Conservation (phyloP, 2,329 filamentous ascomycete species). For the Tolypocladium guangdongense region DNA sequence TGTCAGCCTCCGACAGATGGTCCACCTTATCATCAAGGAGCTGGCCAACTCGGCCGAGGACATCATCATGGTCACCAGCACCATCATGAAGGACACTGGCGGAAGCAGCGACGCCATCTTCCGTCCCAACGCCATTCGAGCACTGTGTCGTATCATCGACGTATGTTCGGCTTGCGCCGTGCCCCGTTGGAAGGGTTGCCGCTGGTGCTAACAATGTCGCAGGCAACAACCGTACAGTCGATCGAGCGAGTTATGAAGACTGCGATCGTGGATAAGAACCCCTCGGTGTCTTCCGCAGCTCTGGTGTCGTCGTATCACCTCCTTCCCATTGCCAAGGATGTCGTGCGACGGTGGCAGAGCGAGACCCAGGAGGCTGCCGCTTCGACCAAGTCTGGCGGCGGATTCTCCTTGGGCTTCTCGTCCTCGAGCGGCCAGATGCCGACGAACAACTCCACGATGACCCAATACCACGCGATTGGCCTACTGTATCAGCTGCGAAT, state of each 20-base stretch:
- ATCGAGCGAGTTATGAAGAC: slow-evolving; percentile 99
- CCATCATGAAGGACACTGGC: slow-evolving; percentile 98
- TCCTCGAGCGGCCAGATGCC: slow-evolving; percentile 61
- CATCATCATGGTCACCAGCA: slow-evolving; percentile 99
- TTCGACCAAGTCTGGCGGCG: slow-evolving; percentile 75
- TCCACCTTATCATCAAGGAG: slow-evolving; percentile 97
- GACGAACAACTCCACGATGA: slow-evolving; percentile 94
- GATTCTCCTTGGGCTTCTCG: slow-evolving; percentile 88
- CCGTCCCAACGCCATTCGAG: slow-evolving; percentile 90
- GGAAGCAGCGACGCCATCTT: slow-evolving; percentile 90
- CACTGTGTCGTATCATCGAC: slow-evolving; percentile 93
- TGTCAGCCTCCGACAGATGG: slow-evolving; percentile 95
- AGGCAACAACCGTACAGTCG: slow-evolving; percentile 91
- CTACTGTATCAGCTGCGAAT: slow-evolving; percentile 95
- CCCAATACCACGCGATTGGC: slow-evolving; percentile 96
- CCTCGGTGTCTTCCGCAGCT: slow-evolving; percentile 90
- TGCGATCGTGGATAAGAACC: slow-evolving; percentile 97
- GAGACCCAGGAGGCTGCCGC: slow-evolving; percentile 96
- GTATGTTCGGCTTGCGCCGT: slow-evolving; percentile 38
- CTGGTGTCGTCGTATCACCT: slow-evolving; percentile 96
- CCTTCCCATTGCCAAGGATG: slow-evolving; percentile 87
- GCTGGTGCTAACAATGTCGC: slow-evolving; percentile 13
- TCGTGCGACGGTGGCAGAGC: slow-evolving; percentile 95
- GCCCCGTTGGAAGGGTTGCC: not conserved
- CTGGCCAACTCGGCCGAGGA: slow-evolving; percentile 90